Base-by-base conservation (phyloP, 2,329 filamentous ascomycete species). In the Thyridium curvatum region DNA sequence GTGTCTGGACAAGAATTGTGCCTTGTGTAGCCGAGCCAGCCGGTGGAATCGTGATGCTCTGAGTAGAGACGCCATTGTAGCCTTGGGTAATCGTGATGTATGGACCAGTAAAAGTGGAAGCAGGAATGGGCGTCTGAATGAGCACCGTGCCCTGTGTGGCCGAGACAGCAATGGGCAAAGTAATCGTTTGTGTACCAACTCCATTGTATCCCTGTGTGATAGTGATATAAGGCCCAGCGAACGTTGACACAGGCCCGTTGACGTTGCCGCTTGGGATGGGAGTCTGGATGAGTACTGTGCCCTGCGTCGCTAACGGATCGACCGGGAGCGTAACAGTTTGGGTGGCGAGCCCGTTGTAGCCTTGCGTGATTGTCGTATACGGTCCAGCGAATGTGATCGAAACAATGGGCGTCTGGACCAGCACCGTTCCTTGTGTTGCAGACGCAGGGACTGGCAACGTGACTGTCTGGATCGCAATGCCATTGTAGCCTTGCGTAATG, bases 11-110 rank as follows among this genome's bases (percentile, higher is more conserved):
- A 16, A 49, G n/a, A 3, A 47, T 41, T 1, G 47, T 49, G 12
- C 38, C 45, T 4, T 38, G 65, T 52, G 78, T 72, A 31, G 83
- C 84, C 29, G 78, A 83, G 21, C 62, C 62, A 42, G 34, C 35
- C 2, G 42, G 42, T 8, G 37, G 40, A 2, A 45, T 5, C 1
- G 42, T 42, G 10, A 45, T 16, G 0, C 37, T 42, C 10, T 10
- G 10, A 1, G 37, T 17, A 9, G 17, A 28, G 4, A 33, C 34
- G 12, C 42, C 42, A 8, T 36, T 39, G 12, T 26, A 41, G 5
- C 29, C 8, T 8, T 35, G 40, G 8, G 40, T 37, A 9, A 42
- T 16, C 4, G 43, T 45, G 8, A 38, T 41, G 21, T 28, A 44
- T 2, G 42, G 42, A 2, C 41, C 41, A 0, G 41, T 38, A 15